Base-by-base conservation (phyloP, 2,329 filamentous ascomycete species). In the Aspergillus niger region DNA sequence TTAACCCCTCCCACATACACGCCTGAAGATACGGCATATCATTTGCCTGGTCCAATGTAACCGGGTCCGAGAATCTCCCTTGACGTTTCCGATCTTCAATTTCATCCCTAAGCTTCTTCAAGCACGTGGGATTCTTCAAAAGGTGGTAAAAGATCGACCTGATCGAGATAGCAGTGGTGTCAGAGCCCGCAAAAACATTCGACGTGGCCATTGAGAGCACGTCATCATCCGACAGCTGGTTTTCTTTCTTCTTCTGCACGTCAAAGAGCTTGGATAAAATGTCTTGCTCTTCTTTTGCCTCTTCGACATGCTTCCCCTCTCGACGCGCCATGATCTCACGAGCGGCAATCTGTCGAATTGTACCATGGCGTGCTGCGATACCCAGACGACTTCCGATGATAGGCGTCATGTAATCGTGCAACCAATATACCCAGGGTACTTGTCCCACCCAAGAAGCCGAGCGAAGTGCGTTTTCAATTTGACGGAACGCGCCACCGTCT, bases 71-170 rank as follows among this genome's bases (percentile, higher is more conserved):
- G 13, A 66, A 24, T 13, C 43, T 36, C 3, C 61, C 63, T 8
- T 41, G 17, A 13, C 13, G 26, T 8, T 60, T 44, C 5, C 60
- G 63, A 0, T 8, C 47, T 11, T 58, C 44, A 15, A 62, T 43
- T 22, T 62, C 60, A 2, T 47, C 26, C 15, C 26, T 11, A 5
- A 55, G 53, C 30, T 22, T 60, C 30, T 63, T 44, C 1, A 59
- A 26, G 47, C 50, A 57, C 1, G 26, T 5, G 1, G 51, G 36
- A 15, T 72, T 66, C 10, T 59, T 55, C 2, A 77, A 57, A 22
- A 77, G 54, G 49, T 72, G 64, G 58, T 77, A 76, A 13, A 76
- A 59, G 39, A 76, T 70, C 1, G 68, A 66, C 50, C 75, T 72
- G 8, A 74, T 60, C 1, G 69, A 67, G 1, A 71, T 68, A 41